Evolutionary conservation across 2,329 filamentous ascomycete species (phyloP).

Genomic region (Zasmidium citrigriseum): DNA sequence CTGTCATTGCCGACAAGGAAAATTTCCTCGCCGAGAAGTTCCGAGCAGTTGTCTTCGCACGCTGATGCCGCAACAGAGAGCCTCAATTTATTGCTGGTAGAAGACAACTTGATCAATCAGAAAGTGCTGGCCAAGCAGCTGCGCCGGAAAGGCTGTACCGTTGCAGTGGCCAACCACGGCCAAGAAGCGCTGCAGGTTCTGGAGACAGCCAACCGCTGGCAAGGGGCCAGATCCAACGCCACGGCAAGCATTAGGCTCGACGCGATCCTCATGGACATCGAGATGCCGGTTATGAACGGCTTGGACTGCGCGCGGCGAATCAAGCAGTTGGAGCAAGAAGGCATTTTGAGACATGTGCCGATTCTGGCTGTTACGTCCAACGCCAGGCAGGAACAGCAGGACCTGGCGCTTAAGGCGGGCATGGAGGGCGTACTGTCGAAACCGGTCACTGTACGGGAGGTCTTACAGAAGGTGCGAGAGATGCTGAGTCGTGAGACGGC

Average conservation of each 20-base stretch:
- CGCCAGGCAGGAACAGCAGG: constrained; percentile 57
- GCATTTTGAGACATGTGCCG: constrained; percentile 54
- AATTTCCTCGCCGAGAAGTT: no score
- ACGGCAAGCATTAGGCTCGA: constrained; percentile 10
- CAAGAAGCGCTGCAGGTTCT: constrained; percentile 31
- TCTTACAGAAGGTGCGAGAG: constrained; percentile 38
- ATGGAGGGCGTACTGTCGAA: constrained; percentile 60
- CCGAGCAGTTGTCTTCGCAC: no score
- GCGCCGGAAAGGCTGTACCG: constrained; percentile 19
- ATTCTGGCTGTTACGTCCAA: constrained; percentile 77
- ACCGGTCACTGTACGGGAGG: constrained; percentile 43
- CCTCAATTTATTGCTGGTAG: constrained; percentile 17
- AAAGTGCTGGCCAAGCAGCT: constrained; percentile 28
- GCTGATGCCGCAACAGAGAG: background rate
- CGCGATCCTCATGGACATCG: constrained; percentile 34
- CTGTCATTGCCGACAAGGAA: no score
- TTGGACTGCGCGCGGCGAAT: constrained; percentile 29
- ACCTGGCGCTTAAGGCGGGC: constrained; percentile 68
- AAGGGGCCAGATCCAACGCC: background rate
- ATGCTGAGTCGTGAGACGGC: no score
- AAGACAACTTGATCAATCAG: constrained; percentile 34
- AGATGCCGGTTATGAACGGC: constrained; percentile 36
- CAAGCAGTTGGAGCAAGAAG: constrained; percentile 16
- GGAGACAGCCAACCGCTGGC: constrained; percentile 16
- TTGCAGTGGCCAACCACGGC: constrained; percentile 30